phyloP scores from a whole-genome alignment of 2,329 filamentous ascomycete species.

The Seiridium unicorne region DNA sequence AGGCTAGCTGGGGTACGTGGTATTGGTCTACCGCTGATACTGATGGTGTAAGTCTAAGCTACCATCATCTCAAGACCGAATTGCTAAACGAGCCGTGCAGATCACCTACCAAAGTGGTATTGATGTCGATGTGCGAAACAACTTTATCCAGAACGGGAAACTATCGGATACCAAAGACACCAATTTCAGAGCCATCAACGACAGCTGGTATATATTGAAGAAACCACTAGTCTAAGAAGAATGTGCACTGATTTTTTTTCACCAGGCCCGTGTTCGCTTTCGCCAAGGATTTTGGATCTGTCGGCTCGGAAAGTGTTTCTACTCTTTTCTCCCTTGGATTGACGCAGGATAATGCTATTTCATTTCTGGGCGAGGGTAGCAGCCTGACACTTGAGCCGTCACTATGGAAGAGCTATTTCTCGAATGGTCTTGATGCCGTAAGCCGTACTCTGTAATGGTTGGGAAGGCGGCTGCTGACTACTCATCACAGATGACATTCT shows the following conservation, averaged over 20 bases:
- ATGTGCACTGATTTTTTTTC: too few relatives aligned
- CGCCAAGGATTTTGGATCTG: slow-evolving; percentile 55
- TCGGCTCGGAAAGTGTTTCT: slow-evolving; percentile 33
- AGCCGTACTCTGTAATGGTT: slow-evolving; percentile 14
- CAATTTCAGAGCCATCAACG: slow-evolving; percentile 64
- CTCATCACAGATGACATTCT: slow-evolving; percentile 55
- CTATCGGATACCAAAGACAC: slow-evolving; percentile 65
- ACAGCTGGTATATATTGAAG: slow-evolving; percentile 43
- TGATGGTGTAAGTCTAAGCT: slow-evolving; percentile 35
- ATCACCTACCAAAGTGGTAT: slow-evolving; percentile 70
- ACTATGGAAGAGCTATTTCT: slow-evolving; percentile 75
- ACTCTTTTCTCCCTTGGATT: slow-evolving; percentile 74
- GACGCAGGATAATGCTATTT: slow-evolving; percentile 73
- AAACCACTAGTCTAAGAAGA: too few relatives aligned
- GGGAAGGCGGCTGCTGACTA: slow-evolving; percentile 6
- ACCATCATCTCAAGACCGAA: not conserved
- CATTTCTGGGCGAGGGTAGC: slow-evolving; percentile 68
- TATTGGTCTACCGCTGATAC: slow-evolving; percentile 63
- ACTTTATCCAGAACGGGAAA: slow-evolving; percentile 62
- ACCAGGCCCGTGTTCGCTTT: slow-evolving; percentile 78
- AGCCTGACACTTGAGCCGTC: slow-evolving; percentile 64
- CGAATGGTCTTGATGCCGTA: slow-evolving; percentile 55
- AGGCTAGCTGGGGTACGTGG: slow-evolving; percentile 79
- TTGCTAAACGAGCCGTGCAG: slow-evolving; percentile 31
- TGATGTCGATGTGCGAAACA: slow-evolving; percentile 62